A percentile compares a stretch with the other conserved stretches of the same genome.
These are phyloP conservation scores for Blastocystis sp. DNA, from an alignment of 352 stramenopile species.

Conservation along the genomic window DNA sequence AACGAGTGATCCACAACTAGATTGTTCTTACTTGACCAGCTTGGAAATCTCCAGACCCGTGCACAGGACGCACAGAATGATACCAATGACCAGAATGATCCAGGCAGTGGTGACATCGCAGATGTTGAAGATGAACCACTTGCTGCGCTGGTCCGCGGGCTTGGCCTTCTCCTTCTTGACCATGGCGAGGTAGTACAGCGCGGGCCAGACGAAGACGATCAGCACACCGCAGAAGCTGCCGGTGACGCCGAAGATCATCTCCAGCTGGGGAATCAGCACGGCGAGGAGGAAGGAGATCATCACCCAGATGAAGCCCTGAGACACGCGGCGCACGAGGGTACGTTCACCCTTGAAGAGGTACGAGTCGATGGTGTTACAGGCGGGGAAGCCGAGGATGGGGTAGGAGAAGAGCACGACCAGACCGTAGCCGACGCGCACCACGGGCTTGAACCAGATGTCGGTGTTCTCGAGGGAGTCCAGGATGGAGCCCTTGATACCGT, in stretches of 20 bases:
- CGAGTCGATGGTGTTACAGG: conserved; percentile 16
- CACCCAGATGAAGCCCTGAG: conserved; percentile 35
- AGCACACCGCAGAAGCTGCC: conserved; percentile 36
- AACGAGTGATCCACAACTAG: neutral
- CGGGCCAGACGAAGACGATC: conserved; percentile 42
- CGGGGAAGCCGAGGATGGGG: conserved; percentile 54
- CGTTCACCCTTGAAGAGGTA: conserved; percentile 10
- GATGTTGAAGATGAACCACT: conserved; percentile 6
- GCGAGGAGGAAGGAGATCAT: conserved; percentile 2
- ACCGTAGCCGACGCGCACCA: conserved; percentile 58
- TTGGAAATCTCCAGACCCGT: conserved; percentile 44
- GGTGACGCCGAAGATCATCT: conserved; percentile 39
- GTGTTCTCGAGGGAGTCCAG: conserved; percentile 36
- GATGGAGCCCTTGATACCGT: conserved; percentile 41
- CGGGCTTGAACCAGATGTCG: conserved; percentile 43
- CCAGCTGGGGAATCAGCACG: conserved; percentile 15
- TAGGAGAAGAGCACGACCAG: conserved; percentile 62
- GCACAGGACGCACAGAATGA: conserved; percentile 9
- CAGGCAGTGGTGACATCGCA: conserved; percentile 28
- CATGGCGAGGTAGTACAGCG: conserved; percentile 53
- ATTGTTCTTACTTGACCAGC: neutral
- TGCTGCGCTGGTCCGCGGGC: neutral
- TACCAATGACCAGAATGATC: conserved; percentile 58
- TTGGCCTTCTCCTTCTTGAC: conserved; percentile 13
- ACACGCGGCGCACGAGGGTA: neutral